phyloP scores from a whole-genome alignment of 257 asterid genomes.

The Perilla frutescens region DNA sequence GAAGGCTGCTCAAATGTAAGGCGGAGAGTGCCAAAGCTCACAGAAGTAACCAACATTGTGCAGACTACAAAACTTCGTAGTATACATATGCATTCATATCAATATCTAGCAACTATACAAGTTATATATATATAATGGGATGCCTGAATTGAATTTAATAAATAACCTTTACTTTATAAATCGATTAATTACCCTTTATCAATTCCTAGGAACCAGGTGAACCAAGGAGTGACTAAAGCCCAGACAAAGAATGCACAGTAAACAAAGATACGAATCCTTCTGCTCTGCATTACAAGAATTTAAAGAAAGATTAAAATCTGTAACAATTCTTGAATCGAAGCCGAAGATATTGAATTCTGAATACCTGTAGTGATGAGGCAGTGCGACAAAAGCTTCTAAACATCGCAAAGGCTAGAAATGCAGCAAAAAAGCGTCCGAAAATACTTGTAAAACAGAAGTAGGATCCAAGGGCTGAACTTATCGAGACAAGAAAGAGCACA shows the following conservation, averaged over 20 bases:
- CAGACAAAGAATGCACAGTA: slow-evolving; percentile 21
- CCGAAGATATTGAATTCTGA: no score
- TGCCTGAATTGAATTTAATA: no score
- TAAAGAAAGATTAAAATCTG: no score
- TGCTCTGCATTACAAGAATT: slow-evolving; percentile 12
- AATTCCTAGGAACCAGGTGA: not conserved
- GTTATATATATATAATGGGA: no score
- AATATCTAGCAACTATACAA: no score
- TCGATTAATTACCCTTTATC: slow-evolving; percentile 2
- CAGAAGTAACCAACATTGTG: slow-evolving; percentile 1
- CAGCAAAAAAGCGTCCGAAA: not conserved
- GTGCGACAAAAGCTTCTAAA: not conserved
- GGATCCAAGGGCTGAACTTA: slow-evolving; percentile 18
- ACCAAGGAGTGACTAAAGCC: slow-evolving; percentile 13
- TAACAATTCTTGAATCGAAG: no score
- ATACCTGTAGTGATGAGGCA: slow-evolving; percentile 17
- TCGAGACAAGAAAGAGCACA: not conserved
- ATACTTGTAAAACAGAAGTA: not conserved
- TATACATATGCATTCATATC: no score
- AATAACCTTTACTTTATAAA: no score
- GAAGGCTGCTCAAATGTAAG: not conserved
- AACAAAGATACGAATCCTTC: not conserved
- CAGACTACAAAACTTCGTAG: slow-evolving; percentile 1
- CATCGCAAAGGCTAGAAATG: not conserved
- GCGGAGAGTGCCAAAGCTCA: slow-evolving; percentile 14